Conservation (phyloP, 257 asterid genomes). For the Fraxinus americana region DNA sequence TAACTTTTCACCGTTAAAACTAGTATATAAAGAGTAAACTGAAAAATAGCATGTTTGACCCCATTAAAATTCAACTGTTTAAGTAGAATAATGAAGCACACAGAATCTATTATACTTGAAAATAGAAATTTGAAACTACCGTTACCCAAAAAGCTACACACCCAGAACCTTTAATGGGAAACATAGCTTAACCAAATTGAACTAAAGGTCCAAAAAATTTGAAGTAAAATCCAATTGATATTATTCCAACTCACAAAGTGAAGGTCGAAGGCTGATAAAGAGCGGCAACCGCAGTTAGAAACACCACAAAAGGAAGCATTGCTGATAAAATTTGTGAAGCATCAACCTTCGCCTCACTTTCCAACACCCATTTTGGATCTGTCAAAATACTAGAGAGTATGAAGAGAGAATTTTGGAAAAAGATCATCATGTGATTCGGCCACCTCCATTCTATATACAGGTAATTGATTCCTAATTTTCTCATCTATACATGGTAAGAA, state of each 20-base stretch:
- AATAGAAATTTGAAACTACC: not conserved
- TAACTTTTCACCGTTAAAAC: not conserved
- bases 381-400: too few species aligned
- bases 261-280: conserved; percentile 88
- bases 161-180: not conserved
- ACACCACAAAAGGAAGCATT: conserved; percentile 87
- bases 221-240: not conserved
- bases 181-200: not conserved
- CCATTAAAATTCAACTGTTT: too few species aligned
- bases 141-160: not conserved
- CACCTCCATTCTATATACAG: too few species aligned
- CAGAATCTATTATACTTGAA: not conserved
- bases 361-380: conserved; percentile 30
- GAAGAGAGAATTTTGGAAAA: too few species aligned
- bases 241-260: conserved; percentile 66
- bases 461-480: too few species aligned
- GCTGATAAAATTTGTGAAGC: conserved; percentile 73
- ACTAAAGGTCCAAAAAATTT: not conserved
- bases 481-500: too few species aligned
- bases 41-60: too few species aligned
- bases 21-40: too few species aligned
- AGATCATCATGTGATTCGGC: too few species aligned
- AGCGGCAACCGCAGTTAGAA: conserved; percentile 83
- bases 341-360: conserved; percentile 49
- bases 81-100: too few species aligned